Evolutionary conservation across 2,329 filamentous ascomycete species (phyloP), one percentile per base, ranked within the genome.

Genomic region (Fusarium azukiicola): DNA sequence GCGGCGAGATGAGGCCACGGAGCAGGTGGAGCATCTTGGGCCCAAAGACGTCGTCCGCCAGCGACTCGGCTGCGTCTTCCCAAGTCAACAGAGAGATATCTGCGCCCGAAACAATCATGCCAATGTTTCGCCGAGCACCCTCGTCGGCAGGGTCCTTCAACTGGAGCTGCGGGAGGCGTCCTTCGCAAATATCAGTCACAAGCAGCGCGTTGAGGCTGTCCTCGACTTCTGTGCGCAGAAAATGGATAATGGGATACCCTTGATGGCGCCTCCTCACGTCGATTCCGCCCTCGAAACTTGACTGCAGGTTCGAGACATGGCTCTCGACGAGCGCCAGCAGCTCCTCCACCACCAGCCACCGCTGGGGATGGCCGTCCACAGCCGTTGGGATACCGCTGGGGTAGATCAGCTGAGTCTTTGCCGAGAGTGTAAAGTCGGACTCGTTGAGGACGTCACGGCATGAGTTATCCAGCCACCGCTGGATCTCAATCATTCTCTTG

Each of bases 391-490:
- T 71, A 0, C 93, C 92, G 10, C 89, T 90, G 0, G 92, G 92
- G 58, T 94, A 94, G 6, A 94, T 92, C 0, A 94, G 84, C 73
- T 94, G 92, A 0, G 91, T 93, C 46, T 89, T 90, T 0, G 90
- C 88, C 0, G 90, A 89, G 1, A 94, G 83, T 0, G 90, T 93
- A 50, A 90, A 88, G 74, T 94, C 92, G 4, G 90, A 94, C 80
- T 96, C 94, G 75, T 96, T 94, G 0, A 96, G 84, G 0, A 96
- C 87, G 80, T 96, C 94, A 0, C 94, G 89, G 5, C 89, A 91
- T 3, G 86, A 80, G 0, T 74, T 73, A 5, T 91, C 86, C 10
- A 95, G 82, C 87, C 90, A 92, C 0, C 83, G 73, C 40, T 95
- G 92, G 0, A 89, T 87, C 0, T 84, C 82, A 4, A 94, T 85